These are phyloP conservation scores for Themeda triandra DNA, from an alignment of 176 grass and related monocot species.

Conservation along the genomic window DNA sequence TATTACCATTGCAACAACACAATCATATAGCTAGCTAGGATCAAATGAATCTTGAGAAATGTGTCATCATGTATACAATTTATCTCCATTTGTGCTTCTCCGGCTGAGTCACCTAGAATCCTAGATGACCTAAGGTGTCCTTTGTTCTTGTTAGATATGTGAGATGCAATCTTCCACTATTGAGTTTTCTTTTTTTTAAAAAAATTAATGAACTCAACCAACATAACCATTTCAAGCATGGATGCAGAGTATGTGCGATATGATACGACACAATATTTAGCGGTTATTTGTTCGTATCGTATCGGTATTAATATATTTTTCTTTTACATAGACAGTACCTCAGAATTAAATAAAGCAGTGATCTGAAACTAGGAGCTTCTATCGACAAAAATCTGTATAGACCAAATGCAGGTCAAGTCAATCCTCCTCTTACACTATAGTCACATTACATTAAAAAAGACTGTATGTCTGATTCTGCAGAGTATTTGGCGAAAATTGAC, in stretches of 20 bases:
- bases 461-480: neutral
- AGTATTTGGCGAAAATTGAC: neutral
- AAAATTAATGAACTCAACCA: neutral
- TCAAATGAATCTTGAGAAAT: slow-evolving; percentile 34
- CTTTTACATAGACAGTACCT: neutral
- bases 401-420: slow-evolving; percentile 26
- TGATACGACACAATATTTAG: neutral
- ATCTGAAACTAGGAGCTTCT: slow-evolving; percentile 6
- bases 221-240: neutral
- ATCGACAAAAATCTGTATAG: neutral
- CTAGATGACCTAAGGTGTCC: neutral
- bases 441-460: slow-evolving; percentile 31
- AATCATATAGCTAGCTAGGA: slow-evolving; percentile 27
- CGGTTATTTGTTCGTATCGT: neutral
- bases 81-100: neutral
- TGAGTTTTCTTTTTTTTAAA: neutral
- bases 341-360: neutral
- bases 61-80: no score
- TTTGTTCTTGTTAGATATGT: neutral
- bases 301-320: neutral
- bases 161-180: neutral
- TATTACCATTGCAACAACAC: slow-evolving; percentile 29
- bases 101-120: neutral
- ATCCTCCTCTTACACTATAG: slow-evolving; percentile 5
- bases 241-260: neutral